These are phyloP conservation scores for Selaginella moellendorffii DNA, from an alignment of 75 land plant genomes.

Conservation along the genomic window DNA sequence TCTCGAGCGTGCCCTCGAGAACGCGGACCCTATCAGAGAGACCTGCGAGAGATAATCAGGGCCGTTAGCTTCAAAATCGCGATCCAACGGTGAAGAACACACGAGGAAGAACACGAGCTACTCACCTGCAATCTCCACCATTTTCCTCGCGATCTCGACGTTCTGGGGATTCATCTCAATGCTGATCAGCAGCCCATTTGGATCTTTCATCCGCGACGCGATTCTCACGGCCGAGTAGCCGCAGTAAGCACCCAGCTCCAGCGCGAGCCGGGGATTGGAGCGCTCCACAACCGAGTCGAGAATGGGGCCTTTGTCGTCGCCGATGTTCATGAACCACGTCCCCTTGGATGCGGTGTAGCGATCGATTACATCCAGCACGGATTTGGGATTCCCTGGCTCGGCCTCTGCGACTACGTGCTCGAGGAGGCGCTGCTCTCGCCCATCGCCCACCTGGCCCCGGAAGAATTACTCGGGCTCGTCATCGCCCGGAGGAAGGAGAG, in stretches of 20 bases:
- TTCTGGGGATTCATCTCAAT: neutral
- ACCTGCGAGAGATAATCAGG: neutral
- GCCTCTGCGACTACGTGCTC: neutral
- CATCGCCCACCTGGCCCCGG: neutral
- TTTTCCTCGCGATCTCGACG: neutral
- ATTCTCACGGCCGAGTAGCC: neutral
- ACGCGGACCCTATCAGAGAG: neutral
- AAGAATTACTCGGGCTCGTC: neutral
- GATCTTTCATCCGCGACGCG: neutral
- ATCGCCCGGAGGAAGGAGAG: neutral
- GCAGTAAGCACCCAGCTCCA: neutral
- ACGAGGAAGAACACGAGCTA: neutral
- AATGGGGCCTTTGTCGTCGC: neutral
- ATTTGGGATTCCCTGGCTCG: neutral
- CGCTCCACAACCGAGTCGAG: neutral
- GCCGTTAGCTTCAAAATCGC: too few relatives aligned
- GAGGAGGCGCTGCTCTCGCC: neutral
- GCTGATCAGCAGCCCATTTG: neutral
- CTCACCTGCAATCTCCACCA: too few relatives aligned
- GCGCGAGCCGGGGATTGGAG: neutral
- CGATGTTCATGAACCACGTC: neutral
- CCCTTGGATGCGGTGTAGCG: neutral
- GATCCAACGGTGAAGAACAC: too few relatives aligned
- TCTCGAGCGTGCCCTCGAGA: neutral
- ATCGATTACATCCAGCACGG: neutral